Evolutionary conservation across 2,329 filamentous ascomycete species (phyloP).

Genomic region (Alternaria brassicicola): DNA sequence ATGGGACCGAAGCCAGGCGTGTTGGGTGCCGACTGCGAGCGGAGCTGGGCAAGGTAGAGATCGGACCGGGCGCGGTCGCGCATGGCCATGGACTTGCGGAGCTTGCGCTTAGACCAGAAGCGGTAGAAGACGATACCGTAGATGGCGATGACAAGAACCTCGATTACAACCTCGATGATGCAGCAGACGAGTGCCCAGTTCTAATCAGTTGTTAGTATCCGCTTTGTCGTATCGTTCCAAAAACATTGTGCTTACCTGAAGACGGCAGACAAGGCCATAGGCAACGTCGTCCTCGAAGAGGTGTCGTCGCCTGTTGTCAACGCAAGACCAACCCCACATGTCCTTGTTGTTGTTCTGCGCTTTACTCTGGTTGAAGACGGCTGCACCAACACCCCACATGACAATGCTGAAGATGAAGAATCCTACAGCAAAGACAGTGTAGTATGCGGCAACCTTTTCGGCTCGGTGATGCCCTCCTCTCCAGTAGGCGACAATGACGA

Average conservation of each 20-base stretch:
- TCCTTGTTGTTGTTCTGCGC: constrained; percentile 78
- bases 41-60: constrained; percentile 77
- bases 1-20: constrained; percentile 81
- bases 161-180: constrained; percentile 94
- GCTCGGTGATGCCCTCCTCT: constrained; percentile 85
- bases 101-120: constrained; percentile 93
- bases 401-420: constrained; percentile 94
- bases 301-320: constrained; percentile 79
- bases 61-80: constrained; percentile 94
- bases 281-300: constrained; percentile 81
- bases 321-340: constrained; percentile 98
- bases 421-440: constrained; percentile 88
- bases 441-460: constrained; percentile 93
- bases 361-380: constrained; percentile 79
- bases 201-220: constrained; percentile 54
- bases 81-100: constrained; percentile 95
- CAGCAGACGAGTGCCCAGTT: constrained; percentile 97
- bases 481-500: constrained; percentile 85
- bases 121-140: constrained; percentile 97
- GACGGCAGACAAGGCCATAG: constrained; percentile 88
- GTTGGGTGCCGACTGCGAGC: constrained; percentile 86
- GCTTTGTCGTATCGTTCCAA: neutral
- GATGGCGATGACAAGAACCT: constrained; percentile 87
- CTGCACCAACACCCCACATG: constrained; percentile 89
- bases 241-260: constrained; percentile 65